A percentile compares a stretch with the other conserved stretches of the same genome.
phyloP scores from a whole-genome alignment of 148 eudicot genomes.

The Rhododendron molle region DNA sequence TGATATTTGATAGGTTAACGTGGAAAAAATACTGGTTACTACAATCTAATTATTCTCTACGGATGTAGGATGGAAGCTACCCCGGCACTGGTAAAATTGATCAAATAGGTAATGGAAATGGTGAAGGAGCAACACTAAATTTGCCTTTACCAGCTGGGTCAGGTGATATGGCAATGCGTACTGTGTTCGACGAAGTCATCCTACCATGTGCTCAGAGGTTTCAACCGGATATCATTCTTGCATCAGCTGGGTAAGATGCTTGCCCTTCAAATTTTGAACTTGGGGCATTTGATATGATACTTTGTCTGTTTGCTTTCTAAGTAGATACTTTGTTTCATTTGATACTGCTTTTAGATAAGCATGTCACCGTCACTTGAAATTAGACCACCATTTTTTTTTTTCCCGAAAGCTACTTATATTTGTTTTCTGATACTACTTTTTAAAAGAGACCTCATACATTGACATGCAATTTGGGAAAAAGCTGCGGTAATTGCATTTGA shows the following conservation, averaged over 20 bases:
- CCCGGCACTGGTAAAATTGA: constrained; percentile 91
- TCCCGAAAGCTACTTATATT: not conserved
- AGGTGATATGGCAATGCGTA: constrained; percentile 80
- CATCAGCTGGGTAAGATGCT: constrained; percentile 80
- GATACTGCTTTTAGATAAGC: not conserved
- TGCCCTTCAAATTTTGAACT: not conserved
- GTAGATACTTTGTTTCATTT: too few species aligned
- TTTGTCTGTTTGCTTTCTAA: not conserved
- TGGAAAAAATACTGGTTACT: not conserved
- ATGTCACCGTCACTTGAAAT: not conserved
- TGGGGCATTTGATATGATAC: not conserved
- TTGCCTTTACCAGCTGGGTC: constrained; percentile 89
- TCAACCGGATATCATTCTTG: constrained; percentile 90
- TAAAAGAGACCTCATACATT: not conserved
- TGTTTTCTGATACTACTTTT: not conserved
- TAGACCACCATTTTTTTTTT: not conserved
- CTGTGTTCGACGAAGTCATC: constrained; percentile 79
- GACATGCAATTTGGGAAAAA: not conserved
- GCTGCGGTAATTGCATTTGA: not conserved
- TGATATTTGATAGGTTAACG: not conserved
- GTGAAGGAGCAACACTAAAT: constrained; percentile 87
- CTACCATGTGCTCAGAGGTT: constrained; percentile 81
- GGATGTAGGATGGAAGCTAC: constrained; percentile 83
- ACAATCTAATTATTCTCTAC: not conserved
- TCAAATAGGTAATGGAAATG: constrained; percentile 62